phyloP scores from a whole-genome alignment of 2,329 filamentous ascomycete species.

The Neonectria neomacrospora region DNA sequence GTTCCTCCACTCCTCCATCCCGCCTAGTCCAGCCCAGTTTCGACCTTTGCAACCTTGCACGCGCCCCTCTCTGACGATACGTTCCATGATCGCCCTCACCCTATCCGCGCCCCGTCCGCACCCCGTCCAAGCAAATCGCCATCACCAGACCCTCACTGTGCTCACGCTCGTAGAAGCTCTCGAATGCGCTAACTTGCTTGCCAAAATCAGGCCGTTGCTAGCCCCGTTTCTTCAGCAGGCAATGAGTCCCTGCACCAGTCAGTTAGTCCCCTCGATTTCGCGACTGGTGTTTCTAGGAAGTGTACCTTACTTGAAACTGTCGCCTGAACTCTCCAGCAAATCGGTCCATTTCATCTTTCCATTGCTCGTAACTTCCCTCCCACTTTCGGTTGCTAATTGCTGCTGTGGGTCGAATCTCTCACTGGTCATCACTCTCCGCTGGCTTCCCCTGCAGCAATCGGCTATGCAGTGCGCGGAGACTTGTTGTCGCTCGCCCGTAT shows the following conservation, averaged over 20 bases:
- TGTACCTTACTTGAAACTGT: conserved; percentile 18
- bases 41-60: conserved; percentile 21
- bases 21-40: conserved; percentile 8
- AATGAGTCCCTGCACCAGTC: conserved; percentile 27
- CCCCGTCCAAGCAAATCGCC: conserved; percentile 6
- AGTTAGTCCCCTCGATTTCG: background rate
- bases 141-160: conserved; percentile 13
- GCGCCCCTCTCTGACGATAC: conserved; percentile 1
- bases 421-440: conserved; percentile 5
- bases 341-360: conserved; percentile 1
- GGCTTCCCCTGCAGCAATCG: conserved; percentile 26
- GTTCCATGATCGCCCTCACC: conserved; percentile 19
- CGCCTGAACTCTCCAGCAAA: conserved; percentile 7
- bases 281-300: conserved; percentile 3
- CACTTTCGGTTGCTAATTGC: background rate
- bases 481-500: conserved; percentile 34
- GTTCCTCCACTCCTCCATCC: background rate
- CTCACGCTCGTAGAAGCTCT: background rate
- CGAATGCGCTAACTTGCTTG: background rate
- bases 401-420: background rate
- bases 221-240: background rate
- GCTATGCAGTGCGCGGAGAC: conserved; percentile 38
- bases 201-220: conserved; percentile 21
- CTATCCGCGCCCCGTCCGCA: conserved; percentile 4
- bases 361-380: background rate